Evolutionary conservation across 2,329 filamentous ascomycete species (phyloP), one percentile per base, ranked within the genome.

Genomic region (Lachnellula cervina): DNA sequence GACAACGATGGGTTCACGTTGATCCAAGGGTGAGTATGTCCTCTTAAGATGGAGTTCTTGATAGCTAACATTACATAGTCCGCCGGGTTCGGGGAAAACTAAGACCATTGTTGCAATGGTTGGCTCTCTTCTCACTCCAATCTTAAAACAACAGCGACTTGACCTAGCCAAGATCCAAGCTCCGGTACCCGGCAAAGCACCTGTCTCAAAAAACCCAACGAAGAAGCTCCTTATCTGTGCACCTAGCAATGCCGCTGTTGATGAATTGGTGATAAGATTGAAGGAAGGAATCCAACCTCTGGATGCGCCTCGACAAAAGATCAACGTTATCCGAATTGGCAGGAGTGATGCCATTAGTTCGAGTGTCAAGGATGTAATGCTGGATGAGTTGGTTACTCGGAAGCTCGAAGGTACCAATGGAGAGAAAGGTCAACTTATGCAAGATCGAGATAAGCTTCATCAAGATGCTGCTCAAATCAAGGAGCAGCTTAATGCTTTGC

Each of bases 71-170:
- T 70, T 61, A 3, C 64, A 48, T 54, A 87, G 90, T 54, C 94
- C 94, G 50, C 94, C 94, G 1, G 94, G 94, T 71, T 97, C 94
- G 4, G 94, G 93, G 68, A 99, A 99, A 75, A 99, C 94, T 0
- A 99, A 99, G 71, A 99, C 94, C 0, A 99, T 99, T 58, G 83
- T 96, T 54, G 94, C 93, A 34, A 95, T 99, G 78, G 92, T 97
- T 23, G 94, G 94, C 37, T 89, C 90, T 38, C 77, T 99, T 16
- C 72, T 96, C 45, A 88, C 84, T 5, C 80, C 59, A 37, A 64
- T 75, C 75, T 57, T 70, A 16, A 62, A 72, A 57, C 71, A 70
- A 64, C 72, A 70, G 62, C 62, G 64, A 55, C 52, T 54, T 9
- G 56, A 62, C 8, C 59, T 61, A 23, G 43, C 46, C 28, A 57